Percentiles rank a stretch among this genome's conserved stretches.
These are phyloP conservation scores for Euphorbia corollata DNA, from an alignment of 441 rosid species.

Conservation along the genomic window DNA sequence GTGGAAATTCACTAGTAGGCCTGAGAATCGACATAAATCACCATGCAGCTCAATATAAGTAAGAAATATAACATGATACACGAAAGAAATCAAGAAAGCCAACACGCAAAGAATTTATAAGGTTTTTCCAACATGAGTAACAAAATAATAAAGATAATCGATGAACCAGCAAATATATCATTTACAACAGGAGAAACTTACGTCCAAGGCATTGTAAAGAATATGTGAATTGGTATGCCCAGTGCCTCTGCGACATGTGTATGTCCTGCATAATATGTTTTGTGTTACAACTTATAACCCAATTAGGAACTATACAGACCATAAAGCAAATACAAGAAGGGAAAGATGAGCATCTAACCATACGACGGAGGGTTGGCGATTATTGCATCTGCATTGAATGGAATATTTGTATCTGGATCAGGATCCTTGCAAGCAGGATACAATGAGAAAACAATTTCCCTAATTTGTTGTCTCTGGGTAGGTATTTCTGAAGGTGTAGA, in stretches of 20 bases:
- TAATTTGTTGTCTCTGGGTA: conserved; percentile 73
- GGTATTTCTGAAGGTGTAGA: conserved; percentile 96
- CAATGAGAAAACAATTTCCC: conserved; percentile 72
- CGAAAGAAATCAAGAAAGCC: neutral
- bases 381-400: conserved; percentile 91
- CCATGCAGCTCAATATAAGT: conserved; percentile 16
- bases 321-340: conserved; percentile 3
- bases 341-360: conserved; percentile 44
- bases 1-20: conserved; percentile 97
- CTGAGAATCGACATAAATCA: conserved; percentile 34
- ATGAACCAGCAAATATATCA: neutral
- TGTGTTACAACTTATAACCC: neutral
- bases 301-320: conserved; percentile 1
- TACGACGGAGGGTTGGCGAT: conserved; percentile 98
- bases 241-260: conserved; percentile 92
- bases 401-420: conserved; percentile 65
- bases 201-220: conserved; percentile 99
- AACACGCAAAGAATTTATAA: neutral
- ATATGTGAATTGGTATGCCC: conserved; percentile 79
- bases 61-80: neutral
- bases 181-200: conserved; percentile 43
- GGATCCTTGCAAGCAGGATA: conserved; percentile 89
- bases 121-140: neutral
- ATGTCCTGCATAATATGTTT: conserved; percentile 46
- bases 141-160: neutral